Evolutionary conservation across 2,329 filamentous ascomycete species (phyloP).

Genomic region (Beauveria asiatica): DNA sequence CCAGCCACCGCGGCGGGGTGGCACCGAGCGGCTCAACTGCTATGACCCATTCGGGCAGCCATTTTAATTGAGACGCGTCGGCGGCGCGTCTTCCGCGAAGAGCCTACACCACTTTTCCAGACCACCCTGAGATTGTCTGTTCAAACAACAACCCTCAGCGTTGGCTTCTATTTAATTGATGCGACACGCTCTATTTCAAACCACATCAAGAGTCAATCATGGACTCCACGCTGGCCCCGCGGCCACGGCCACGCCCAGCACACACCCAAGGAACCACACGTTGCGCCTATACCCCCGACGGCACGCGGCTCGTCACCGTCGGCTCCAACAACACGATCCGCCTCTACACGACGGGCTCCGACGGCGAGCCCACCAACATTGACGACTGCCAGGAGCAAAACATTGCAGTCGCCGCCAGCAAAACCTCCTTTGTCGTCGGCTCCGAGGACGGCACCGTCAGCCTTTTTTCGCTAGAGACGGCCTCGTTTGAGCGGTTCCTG

Average conservation of each 20-base stretch:
- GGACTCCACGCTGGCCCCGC: slow-evolving; percentile 27
- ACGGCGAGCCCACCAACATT: slow-evolving; percentile 86
- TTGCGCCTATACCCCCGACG: slow-evolving; percentile 83
- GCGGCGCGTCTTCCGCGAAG: slow-evolving; percentile 7
- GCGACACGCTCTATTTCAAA: not conserved
- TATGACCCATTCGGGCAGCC: not conserved
- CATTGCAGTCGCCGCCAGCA: slow-evolving; percentile 63
- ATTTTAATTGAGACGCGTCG: slow-evolving; percentile 11
- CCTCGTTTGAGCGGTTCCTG: slow-evolving; percentile 71
- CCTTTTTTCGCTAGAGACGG: slow-evolving; percentile 72
- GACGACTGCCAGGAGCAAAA: slow-evolving; percentile 88
- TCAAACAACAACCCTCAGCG: not conserved
- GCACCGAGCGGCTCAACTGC: not conserved
- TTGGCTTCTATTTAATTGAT: not conserved
- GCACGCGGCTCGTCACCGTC: slow-evolving; percentile 77
- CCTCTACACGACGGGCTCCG: slow-evolving; percentile 82
- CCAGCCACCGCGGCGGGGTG: not conserved
- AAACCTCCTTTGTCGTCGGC: slow-evolving; percentile 79
- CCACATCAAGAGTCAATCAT: not conserved
- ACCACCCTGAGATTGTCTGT: not conserved
- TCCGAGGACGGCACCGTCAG: slow-evolving; percentile 95
- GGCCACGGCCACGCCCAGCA: slow-evolving; percentile 56
- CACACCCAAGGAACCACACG: slow-evolving; percentile 82
- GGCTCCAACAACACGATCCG: slow-evolving; percentile 91
- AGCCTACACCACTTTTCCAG: not conserved